Conservation (phyloP, 768 basidiomycete genomes). For the Tephrocybe sp. region DNA sequence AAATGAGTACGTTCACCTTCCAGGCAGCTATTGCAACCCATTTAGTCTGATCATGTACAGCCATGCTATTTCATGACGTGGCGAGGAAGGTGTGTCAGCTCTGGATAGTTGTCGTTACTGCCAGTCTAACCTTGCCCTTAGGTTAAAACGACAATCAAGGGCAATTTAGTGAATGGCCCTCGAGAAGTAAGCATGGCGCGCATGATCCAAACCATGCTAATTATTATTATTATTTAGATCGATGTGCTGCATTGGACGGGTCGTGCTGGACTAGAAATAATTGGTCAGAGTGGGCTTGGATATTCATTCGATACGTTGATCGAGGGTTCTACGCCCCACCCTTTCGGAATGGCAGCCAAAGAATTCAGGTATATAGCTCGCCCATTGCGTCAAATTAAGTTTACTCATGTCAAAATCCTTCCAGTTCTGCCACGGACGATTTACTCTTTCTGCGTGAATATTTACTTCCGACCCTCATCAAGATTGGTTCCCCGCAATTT, state of each 20-base stretch:
- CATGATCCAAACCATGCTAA: not conserved
- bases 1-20: conserved; percentile 14
- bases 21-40: not conserved
- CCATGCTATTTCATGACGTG: conserved; percentile 18
- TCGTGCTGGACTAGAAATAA: conserved; percentile 29
- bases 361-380: conserved; percentile 15
- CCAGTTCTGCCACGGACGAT: conserved; percentile 9
- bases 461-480: conserved; percentile 26
- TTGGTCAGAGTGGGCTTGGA: conserved; percentile 30
- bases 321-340: conserved; percentile 25
- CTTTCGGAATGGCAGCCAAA: conserved; percentile 27
- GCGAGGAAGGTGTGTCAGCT: conserved; percentile 13
- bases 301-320: conserved; percentile 29
- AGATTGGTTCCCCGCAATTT: conserved; percentile 31
- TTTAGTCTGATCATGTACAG: conserved; percentile 1
- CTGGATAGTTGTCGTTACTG: not conserved
- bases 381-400: not conserved
- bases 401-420: not conserved
- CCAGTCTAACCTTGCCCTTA: not conserved
- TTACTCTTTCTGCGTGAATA: conserved; percentile 18
- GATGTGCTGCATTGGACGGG: conserved; percentile 29
- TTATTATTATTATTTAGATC: conserved; percentile 15
- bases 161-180: conserved; percentile 11
- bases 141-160: conserved; percentile 11
- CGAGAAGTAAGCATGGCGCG: conserved; percentile 9